Base-by-base conservation (phyloP, 306 rosid species). In the Fragaria iinumae region DNA sequence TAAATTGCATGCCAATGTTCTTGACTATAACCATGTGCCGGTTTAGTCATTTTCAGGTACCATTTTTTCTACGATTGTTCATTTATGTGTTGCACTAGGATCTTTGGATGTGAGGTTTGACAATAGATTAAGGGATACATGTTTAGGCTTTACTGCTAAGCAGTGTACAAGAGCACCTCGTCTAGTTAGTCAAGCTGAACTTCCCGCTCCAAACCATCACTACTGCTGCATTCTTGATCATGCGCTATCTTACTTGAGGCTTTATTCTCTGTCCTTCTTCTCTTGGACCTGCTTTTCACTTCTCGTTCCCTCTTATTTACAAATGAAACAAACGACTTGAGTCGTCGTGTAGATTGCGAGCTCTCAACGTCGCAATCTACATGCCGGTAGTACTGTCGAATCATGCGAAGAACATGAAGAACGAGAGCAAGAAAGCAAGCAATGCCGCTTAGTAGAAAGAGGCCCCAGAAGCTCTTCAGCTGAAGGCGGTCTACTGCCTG, bases 391-490 rank as follows among this genome's bases (percentile, higher is more conserved):
- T 69, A 71, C 17, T 75, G 50, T 11, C 60, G 59, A 11, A 71
- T 32, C 72, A 80, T 70, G 25, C 69, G 39, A 44, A 75, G 5
- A 62, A 50, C 57, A 68, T 80, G 60, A 9, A 80, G 11, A 50
- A 80, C 50, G 8, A 75, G 73, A 47, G 84, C 80, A 14, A 69
- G 48, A 70, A 69, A 12, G 80, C 80, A 69, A 69, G 84, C 73
- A 20, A 69, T 55, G 47, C 84, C 80, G 34, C 73, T 69, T 3
- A 80, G 52, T 18, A 80, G 72, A 45, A 75, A 80, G 39, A 80
- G 80, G 4, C 84, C 84, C 73, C 77, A 75, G 55, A 80, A 80
- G 69, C 84, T 80, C 23, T 63, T 80, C 2, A 80, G 18, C 20
- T 71, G 77, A 3, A 80, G 84, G 16, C 80, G 81, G n/a, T 77